Percentiles rank a stretch among this genome's conserved stretches.
These are phyloP conservation scores for Iris macrosiphon DNA, from an alignment of 106 monocot genomes.

Conservation along the genomic window DNA sequence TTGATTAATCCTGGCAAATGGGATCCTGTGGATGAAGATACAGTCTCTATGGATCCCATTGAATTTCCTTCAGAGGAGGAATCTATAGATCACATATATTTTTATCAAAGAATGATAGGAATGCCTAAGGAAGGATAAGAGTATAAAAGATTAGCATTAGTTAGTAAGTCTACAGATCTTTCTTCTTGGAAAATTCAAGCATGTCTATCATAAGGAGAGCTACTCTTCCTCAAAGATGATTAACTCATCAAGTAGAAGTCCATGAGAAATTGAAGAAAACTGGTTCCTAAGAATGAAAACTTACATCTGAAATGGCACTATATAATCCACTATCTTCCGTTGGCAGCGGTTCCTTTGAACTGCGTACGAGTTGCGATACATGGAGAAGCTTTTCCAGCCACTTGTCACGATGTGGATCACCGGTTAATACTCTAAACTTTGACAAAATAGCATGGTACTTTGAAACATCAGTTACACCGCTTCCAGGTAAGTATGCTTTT, in stretches of 20 bases:
- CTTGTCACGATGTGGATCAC: conserved; percentile 52
- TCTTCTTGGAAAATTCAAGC: not conserved
- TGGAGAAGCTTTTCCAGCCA: conserved; percentile 82
- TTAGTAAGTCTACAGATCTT: not conserved
- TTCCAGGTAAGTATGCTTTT: conserved; percentile 57
- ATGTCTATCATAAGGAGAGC: not conserved
- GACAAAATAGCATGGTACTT: conserved; percentile 36
- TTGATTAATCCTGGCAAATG: too few relatives aligned
- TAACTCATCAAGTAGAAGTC: not conserved
- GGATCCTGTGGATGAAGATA: too few relatives aligned
- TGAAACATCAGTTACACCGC: conserved; percentile 26
- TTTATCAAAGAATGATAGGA: too few relatives aligned
- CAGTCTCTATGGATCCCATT: too few relatives aligned
- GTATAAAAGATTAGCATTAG: not conserved
- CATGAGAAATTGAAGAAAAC: not conserved
- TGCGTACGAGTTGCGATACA: conserved; percentile 34
- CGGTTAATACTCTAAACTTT: conserved; percentile 51
- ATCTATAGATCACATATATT: too few relatives aligned
- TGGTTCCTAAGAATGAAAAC: not conserved
- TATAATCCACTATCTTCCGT: not conserved
- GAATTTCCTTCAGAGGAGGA: too few relatives aligned
- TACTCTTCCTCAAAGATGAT: not conserved
- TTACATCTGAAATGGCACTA: conserved; percentile 21
- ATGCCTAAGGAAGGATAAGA: not conserved
- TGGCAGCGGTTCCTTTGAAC: conserved; percentile 19